Base-by-base conservation (phyloP, 176 grass and related monocot genomes). In the Bothriochloa decipiens region DNA sequence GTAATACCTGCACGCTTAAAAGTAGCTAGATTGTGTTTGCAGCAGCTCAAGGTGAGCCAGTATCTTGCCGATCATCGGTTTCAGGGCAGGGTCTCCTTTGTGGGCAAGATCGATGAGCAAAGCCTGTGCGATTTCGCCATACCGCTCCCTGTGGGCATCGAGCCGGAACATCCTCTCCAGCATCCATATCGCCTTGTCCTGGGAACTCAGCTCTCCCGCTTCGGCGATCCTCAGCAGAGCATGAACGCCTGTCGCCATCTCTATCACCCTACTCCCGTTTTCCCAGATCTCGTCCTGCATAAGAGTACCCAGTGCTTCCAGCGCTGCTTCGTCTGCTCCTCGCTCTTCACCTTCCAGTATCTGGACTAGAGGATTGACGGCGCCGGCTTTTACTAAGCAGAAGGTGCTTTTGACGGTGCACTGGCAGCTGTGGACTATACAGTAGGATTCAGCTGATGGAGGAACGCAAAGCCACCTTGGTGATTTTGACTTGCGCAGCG, bases 131-230 rank as follows among this genome's bases (percentile, higher is more conserved):
- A 90, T 76, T 74, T 86, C 87, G 0, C 86, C 90, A 4, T 95
- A 93, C 29, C 79, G 66, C 60, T 93, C 95, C 75, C 79, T 86
- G 67, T 95, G 82, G 22, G 20, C 74, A 36, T 92, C 86, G 62
- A 90, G 85, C 76, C 88, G 65, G 63, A 97, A 97, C 11, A 92
- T 73, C 84, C 90, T 86, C 65, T 97, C 95, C 41, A 97, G 82
- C 37, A 97, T 97, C 95, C 95, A 93, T 57, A 97, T 84, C 0
- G 90, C 92, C 89, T 88, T 97, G 1, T 94, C 86, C 67, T 95
- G 95, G 68, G 92, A 83, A 17, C 84, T 79, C 66, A 84, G 43
- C 39, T 74, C 82, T 3, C 95, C 92, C 0, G 88, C 86, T 69
- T 92, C 86, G 0, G 91, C 81, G 15, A 95, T 69, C 83, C 85